These are phyloP conservation scores for Tolypocladium tundrense DNA, from an alignment of 2,329 filamentous ascomycete genomes.

Conservation along the genomic window DNA sequence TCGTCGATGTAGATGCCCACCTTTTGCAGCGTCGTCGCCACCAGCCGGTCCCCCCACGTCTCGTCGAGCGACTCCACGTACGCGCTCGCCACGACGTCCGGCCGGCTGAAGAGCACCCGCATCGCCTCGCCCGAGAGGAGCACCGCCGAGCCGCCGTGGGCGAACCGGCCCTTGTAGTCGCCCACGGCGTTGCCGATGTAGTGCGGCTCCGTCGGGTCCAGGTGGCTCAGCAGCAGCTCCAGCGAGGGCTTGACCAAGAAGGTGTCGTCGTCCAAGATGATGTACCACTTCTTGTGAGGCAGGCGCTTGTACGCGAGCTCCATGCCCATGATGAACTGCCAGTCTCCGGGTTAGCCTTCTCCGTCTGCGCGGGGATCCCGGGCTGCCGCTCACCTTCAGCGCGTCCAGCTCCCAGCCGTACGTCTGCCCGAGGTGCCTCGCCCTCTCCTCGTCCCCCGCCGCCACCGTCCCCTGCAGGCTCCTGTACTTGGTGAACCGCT, in stretches of 20 bases:
- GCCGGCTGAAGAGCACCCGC: constrained; percentile 31
- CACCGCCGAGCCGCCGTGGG: constrained; percentile 45
- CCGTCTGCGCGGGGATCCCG: neutral
- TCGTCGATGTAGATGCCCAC: constrained; percentile 46
- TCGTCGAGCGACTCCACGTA: constrained; percentile 39
- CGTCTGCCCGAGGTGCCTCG: constrained; percentile 23
- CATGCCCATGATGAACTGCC: constrained; percentile 43
- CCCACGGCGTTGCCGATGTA: constrained; percentile 49
- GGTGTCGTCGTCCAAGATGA: constrained; percentile 48
- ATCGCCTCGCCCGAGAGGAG: constrained; percentile 42
- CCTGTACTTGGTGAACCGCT: constrained; percentile 30
- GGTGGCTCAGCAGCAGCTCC: constrained; percentile 34
- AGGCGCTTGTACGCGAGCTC: constrained; percentile 39
- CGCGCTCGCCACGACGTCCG: constrained; percentile 30
- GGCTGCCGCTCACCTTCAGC: constrained; percentile 28
- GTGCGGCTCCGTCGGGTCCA: constrained; percentile 34
- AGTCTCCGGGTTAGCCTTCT: neutral
- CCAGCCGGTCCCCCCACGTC: constrained; percentile 43
- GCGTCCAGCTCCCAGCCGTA: constrained; percentile 41
- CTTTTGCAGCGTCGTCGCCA: constrained; percentile 42
- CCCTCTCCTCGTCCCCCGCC: constrained; percentile 25
- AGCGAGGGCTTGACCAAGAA: constrained; percentile 41
- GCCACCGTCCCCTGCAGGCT: constrained; percentile 27
- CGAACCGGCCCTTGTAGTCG: constrained; percentile 44
- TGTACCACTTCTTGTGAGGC: constrained; percentile 48